phyloP scores from a whole-genome alignment of 352 stramenopile genomes.

The Globisporangium orthogonon region DNA sequence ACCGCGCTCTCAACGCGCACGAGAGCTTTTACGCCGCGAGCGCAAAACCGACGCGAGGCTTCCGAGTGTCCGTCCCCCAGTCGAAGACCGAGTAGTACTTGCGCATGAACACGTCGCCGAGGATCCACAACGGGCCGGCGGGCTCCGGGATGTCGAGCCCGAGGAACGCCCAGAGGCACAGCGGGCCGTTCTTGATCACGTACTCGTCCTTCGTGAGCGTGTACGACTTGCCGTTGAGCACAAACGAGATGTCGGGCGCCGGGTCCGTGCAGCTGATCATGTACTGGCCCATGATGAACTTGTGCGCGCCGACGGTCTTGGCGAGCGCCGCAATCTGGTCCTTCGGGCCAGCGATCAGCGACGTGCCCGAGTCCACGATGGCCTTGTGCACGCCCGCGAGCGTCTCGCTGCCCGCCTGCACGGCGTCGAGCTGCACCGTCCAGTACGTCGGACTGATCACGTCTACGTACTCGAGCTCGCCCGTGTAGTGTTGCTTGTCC shows the following conservation, averaged over 20 bases:
- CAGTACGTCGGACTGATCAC: slow-evolving; percentile 19
- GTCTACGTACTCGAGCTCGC: slow-evolving; percentile 72
- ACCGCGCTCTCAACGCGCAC: background rate
- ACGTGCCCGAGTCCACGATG: slow-evolving; percentile 19
- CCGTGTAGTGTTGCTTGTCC: slow-evolving; percentile 77
- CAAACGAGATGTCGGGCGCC: slow-evolving; percentile 86
- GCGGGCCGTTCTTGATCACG: slow-evolving; percentile 65
- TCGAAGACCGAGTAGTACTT: slow-evolving; percentile 93
- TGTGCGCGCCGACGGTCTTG: slow-evolving; percentile 49
- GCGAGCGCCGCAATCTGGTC: slow-evolving; percentile 14
- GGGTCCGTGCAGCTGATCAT: slow-evolving; percentile 87
- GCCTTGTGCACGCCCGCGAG: slow-evolving; percentile 16
- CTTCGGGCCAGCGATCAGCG: slow-evolving; percentile 15
- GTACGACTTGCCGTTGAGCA: slow-evolving; percentile 83
- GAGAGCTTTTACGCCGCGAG: slow-evolving; percentile 26
- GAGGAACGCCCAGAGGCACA: slow-evolving; percentile 14
- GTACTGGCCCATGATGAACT: slow-evolving; percentile 89
- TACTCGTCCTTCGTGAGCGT: slow-evolving; percentile 86
- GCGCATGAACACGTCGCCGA: slow-evolving; percentile 92
- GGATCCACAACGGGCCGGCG: slow-evolving; percentile 10
- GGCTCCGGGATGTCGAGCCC: slow-evolving; percentile 8
- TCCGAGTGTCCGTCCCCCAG: slow-evolving; percentile 45
- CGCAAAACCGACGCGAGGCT: slow-evolving; percentile 76
- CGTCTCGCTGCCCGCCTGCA: slow-evolving; percentile 23
- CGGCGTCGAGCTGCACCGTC: slow-evolving; percentile 29